These are phyloP conservation scores for Gracilaria vermiculophylla DNA, from an alignment of 23 red algal species.

Conservation along the genomic window DNA sequence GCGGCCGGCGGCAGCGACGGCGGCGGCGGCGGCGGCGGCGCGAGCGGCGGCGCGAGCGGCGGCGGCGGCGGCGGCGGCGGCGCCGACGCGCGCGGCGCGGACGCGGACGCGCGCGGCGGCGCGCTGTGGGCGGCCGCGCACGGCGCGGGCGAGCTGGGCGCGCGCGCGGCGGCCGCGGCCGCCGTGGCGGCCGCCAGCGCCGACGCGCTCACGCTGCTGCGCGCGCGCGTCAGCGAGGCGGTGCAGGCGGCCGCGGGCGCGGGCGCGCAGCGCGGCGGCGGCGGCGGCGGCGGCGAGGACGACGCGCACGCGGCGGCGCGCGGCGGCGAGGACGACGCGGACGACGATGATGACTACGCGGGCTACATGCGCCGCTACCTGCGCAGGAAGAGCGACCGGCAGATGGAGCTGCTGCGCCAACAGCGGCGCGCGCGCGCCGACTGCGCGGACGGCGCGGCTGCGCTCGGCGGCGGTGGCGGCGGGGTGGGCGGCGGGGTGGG, in stretches of 20 bases:
- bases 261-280: neutral
- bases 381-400: slow-evolving; percentile 1
- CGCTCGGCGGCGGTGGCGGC: too few relatives aligned
- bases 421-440: too few relatives aligned
- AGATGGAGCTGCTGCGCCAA: slow-evolving; percentile 13
- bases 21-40: neutral
- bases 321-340: neutral
- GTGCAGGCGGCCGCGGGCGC: neutral
- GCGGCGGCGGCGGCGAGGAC: neutral
- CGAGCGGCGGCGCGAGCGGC: neutral
- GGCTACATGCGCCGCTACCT: neutral
- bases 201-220: slow-evolving; percentile 5
- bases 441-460: too few relatives aligned
- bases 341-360: slow-evolving; percentile 26
- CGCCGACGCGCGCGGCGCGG: neutral
- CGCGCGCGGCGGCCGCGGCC: neutral
- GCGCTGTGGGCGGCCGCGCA: too few relatives aligned
- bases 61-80: neutral
- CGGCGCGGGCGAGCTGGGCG: too few relatives aligned
- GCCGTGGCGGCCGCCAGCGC: neutral
- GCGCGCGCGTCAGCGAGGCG: neutral
- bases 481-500: neutral
- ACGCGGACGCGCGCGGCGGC: neutral
- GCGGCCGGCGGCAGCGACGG: neutral
- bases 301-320: neutral